Evolutionary conservation across 768 basidiomycete genomes (phyloP), one percentile per base, ranked within the genome.

Genomic region (Tephrocybe sp.): DNA sequence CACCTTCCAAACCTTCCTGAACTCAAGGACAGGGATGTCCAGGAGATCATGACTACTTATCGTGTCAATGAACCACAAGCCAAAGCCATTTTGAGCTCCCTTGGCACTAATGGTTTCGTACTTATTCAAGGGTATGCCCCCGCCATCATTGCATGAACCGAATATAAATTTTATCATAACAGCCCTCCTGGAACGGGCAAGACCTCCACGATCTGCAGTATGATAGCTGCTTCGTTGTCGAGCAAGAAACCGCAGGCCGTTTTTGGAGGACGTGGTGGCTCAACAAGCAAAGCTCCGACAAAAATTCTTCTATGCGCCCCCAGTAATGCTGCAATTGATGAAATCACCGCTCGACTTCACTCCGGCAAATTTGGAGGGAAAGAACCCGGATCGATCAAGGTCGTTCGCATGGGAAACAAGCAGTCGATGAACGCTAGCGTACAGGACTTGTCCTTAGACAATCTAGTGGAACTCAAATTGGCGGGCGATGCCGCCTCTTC

Each of bases 111-210:
- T 11, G 97, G 94, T 0, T 97, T 99, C 62, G 80, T 83, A 0
- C 73, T 99, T 24, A 94, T 99, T 47, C 97, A 99, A 78, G 97
- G 97, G 95, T 94, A 61, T 47, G 74, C 56, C 27, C 11, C 6
- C 47, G 25, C 24, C 15, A 22, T 38, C 36, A 36, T n/a, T 42
- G 11, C 4, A 16, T 25, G 34, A 41, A 13, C 33, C 9, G 12
- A 6, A 30, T 4, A n/a, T 22, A 24, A 25, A 33, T 50, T 47
- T 40, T 6, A 13, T 22, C 22, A 31, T 16, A 42, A 22, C 18
- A 94, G 95, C 19, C 97, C 97, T 29, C 97, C 97, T 1, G 97
- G 97, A 47, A 99, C 97, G 0, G 97, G 97, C 11, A 99, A 99
- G 71, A 99, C 97, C 8, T 95, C 91, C 18, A 99, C 97, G 1